Conservation (phyloP, 495 filamentous ascomycete genomes). For the Daldinia caldariorum region DNA sequence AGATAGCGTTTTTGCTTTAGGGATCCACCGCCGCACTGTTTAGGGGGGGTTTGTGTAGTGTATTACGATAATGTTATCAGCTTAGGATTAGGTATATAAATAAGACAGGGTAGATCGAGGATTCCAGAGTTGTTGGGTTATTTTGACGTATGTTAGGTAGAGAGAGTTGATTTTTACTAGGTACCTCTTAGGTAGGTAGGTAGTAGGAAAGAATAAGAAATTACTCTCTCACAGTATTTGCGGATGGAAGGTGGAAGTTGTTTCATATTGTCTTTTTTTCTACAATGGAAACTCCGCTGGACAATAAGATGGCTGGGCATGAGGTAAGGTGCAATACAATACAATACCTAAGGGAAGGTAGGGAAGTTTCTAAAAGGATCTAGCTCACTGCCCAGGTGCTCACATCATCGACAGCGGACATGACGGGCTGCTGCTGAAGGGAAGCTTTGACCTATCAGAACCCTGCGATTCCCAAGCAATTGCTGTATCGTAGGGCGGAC, state of each 20-base stretch:
- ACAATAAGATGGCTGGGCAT: conserved; percentile 12
- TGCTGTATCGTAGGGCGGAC: conserved; percentile 20
- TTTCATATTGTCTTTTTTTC: conserved; percentile 30
- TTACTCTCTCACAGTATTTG: too few relatives aligned
- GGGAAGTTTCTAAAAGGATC: conserved; percentile 31
- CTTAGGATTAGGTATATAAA: too few relatives aligned
- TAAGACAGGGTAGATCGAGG: not conserved
- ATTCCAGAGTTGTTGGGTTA: not conserved
- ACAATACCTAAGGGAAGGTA: too few relatives aligned
- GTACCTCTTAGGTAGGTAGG: too few relatives aligned
- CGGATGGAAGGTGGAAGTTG: conserved; percentile 8
- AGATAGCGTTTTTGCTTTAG: conserved; percentile 8
- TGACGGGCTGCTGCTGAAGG: conserved; percentile 31
- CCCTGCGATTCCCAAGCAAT: conserved; percentile 38
- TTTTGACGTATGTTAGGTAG: not conserved
- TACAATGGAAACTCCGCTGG: conserved; percentile 8
- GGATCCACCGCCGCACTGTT: conserved; percentile 19
- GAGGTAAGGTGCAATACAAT: not conserved
- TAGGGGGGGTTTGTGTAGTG: not conserved
- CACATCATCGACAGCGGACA: conserved; percentile 44
- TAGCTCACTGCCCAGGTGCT: too few relatives aligned
- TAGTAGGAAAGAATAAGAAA: too few relatives aligned
- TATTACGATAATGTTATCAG: not conserved
- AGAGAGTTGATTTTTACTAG: not conserved
- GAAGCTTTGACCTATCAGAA: conserved; percentile 41